Conservation (phyloP, 2,329 filamentous ascomycete genomes). For the Cercospora sojina region DNA sequence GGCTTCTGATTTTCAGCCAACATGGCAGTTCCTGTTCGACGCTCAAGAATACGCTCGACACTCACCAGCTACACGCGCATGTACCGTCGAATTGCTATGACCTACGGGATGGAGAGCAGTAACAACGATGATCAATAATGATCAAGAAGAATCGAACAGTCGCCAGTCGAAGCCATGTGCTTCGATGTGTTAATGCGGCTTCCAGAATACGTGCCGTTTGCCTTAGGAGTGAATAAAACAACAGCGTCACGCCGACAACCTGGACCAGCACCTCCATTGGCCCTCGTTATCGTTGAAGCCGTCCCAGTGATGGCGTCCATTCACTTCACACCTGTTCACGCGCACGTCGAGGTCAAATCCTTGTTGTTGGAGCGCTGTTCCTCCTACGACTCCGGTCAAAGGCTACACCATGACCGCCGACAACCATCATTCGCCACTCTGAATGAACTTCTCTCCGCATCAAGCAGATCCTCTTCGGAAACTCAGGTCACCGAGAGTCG, state of each 20-base stretch:
- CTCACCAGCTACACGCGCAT: not conserved
- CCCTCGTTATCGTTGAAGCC: not conserved
- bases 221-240: not conserved
- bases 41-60: not conserved
- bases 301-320: not conserved
- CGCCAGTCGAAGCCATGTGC: not conserved
- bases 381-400: not conserved
- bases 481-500: conserved; percentile 1
- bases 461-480: not conserved
- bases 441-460: not conserved
- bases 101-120: not conserved
- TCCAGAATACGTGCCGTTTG: not conserved
- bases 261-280: not conserved
- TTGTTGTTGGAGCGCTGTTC: not conserved
- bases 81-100: not conserved
- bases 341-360: not conserved
- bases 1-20: not conserved
- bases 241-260: not conserved
- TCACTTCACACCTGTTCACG: not conserved
- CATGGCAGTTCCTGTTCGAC: not conserved
- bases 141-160: not conserved
- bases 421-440: not conserved
- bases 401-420: not conserved
- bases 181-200: not conserved
- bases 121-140: not conserved